phyloP scores from a whole-genome alignment of 2,329 filamentous ascomycete species.

The Colletotrichum abscissum region DNA sequence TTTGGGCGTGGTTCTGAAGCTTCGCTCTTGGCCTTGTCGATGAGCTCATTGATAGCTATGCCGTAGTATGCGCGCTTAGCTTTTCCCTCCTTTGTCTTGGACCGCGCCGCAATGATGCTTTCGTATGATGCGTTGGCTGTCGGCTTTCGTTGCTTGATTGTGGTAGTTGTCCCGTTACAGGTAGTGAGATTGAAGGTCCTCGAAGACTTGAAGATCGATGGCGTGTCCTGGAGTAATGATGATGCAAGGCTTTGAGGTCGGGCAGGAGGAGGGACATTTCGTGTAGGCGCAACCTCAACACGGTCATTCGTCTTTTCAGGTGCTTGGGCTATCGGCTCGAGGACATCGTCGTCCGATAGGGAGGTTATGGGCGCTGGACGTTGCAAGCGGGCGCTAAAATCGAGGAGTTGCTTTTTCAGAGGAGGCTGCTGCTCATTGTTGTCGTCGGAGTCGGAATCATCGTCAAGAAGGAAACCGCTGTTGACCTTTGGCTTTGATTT shows the following conservation, averaged over 20 bases:
- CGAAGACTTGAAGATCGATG: slow-evolving; percentile 26
- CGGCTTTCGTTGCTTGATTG: slow-evolving; percentile 65
- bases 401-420: slow-evolving; percentile 36
- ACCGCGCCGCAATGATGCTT: slow-evolving; percentile 74
- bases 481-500: slow-evolving; percentile 44
- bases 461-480: slow-evolving; percentile 54
- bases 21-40: slow-evolving; percentile 77
- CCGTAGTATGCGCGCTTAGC: slow-evolving; percentile 88
- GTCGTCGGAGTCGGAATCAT: slow-evolving; percentile 44
- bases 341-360: not conserved
- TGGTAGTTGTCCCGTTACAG: slow-evolving; percentile 67
- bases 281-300: not conserved
- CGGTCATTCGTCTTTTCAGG: not conserved
- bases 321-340: not conserved
- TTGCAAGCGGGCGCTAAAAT: slow-evolving; percentile 18
- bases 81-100: slow-evolving; percentile 73
- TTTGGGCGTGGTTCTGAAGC: slow-evolving; percentile 50
- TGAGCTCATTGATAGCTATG: slow-evolving; percentile 86
- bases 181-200: slow-evolving; percentile 58
- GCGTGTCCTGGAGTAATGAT: slow-evolving; percentile 32
- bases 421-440: slow-evolving; percentile 36
- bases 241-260: slow-evolving; percentile 1
- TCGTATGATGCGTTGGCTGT: slow-evolving; percentile 67
- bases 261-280: not conserved
- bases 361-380: slow-evolving; percentile 1